Evolutionary conservation across 2,329 filamentous ascomycete species (phyloP).

Genomic region (Diaporthe citri): DNA sequence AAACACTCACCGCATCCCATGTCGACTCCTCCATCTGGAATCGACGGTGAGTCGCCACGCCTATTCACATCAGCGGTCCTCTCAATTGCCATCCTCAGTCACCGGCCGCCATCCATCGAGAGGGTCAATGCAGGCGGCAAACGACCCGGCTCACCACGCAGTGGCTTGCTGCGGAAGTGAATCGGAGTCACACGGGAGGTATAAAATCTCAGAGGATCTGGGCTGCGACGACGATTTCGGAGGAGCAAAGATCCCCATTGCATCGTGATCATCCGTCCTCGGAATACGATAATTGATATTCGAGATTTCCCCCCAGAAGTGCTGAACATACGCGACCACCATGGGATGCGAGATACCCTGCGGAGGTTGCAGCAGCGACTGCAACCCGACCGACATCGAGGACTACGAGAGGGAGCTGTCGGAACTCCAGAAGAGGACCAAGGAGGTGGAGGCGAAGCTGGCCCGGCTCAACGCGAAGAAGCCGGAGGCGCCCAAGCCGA

Average conservation of each 20-base stretch:
- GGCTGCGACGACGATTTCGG: not conserved
- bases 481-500: slow-evolving; percentile 17
- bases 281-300: too few species aligned
- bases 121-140: slow-evolving; percentile 25
- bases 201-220: not conserved
- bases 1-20: slow-evolving; percentile 24
- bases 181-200: not conserved
- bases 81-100: not conserved
- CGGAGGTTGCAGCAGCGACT: slow-evolving; percentile 36
- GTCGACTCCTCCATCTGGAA: not conserved
- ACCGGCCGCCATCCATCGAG: not conserved
- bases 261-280: not conserved
- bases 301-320: too few species aligned
- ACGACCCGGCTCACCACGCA: not conserved
- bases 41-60: not conserved
- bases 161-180: slow-evolving; percentile 21
- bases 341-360: slow-evolving; percentile 37
- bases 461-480: slow-evolving; percentile 29
- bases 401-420: slow-evolving; percentile 45
- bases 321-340: not conserved
- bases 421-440: slow-evolving; percentile 42
- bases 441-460: slow-evolving; percentile 44
- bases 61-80: not conserved
- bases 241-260: not conserved
- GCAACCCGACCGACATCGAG: slow-evolving; percentile 43